These are phyloP conservation scores for Piper longum DNA, from an alignment of 164 flowering plant species.

Conservation along the genomic window DNA sequence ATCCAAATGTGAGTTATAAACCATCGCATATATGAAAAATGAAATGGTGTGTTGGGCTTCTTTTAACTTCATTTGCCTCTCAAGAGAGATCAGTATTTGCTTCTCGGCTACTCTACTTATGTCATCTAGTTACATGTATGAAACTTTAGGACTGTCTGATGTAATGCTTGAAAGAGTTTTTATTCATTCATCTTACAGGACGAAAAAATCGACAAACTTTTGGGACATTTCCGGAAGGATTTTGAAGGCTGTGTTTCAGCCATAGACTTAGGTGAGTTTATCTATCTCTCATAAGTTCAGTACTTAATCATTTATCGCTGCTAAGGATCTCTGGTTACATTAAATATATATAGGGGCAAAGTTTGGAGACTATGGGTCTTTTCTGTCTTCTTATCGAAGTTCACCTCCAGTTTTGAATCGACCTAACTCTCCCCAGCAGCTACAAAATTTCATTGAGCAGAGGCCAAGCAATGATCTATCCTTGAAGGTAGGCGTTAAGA, in stretches of 20 bases:
- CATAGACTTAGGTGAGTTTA: constrained; percentile 44
- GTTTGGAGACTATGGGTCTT: constrained; percentile 81
- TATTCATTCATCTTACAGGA: constrained; percentile 13
- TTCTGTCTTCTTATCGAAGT: constrained; percentile 52
- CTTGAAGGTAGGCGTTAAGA: constrained; percentile 29
- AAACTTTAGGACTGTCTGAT: no score
- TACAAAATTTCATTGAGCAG: constrained; percentile 12
- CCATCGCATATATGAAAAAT: no score
- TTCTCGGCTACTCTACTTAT: neutral
- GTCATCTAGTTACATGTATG: neutral
- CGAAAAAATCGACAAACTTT: constrained; percentile 42
- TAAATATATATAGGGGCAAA: constrained; percentile 44
- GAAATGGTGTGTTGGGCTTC: no score
- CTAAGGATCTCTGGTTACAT: constrained; percentile 1
- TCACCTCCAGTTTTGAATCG: constrained; percentile 34
- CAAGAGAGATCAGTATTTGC: no score
- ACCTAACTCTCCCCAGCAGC: constrained; percentile 32
- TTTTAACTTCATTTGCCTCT: no score
- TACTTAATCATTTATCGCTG: constrained; percentile 1
- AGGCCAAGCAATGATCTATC: constrained; percentile 16
- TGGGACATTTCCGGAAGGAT: constrained; percentile 75
- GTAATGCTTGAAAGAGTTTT: neutral
- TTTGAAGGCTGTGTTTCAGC: constrained; percentile 68
- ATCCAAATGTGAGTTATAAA: no score
- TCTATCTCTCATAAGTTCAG: neutral